Evolutionary conservation across 208 protist genomes (phyloP), one percentile per base, ranked within the genome.

Genomic region (Acanthamoeba culbertsoni): DNA sequence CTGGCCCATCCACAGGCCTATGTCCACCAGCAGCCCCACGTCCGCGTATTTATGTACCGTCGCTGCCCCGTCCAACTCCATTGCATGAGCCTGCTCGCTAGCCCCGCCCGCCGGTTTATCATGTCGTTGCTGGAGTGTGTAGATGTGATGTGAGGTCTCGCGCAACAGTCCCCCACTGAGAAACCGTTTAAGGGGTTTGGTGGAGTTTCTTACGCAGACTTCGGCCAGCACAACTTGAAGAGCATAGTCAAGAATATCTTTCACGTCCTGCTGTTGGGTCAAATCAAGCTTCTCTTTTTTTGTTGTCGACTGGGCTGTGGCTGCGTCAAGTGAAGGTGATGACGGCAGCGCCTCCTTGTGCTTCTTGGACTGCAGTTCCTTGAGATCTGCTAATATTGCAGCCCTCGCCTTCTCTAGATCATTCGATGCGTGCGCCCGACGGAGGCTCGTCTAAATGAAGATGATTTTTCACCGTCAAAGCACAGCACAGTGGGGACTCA

Each of bases 101-200:
- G n/a, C 62, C 62, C 26, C 51, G 51, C 51, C 51, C 33, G n/a
- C n/a, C n/a, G n/a, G n/a, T n/a, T 84, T 84, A 43, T 84, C 73
- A 31, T 84, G 73, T 18, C 73, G 73, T 84, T 84, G 73, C 73
- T 84, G 73, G 51, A 59, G 23, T 59, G 51, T 23, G 51, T 59
- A 59, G 16, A 59, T 59, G 16, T n/a, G 16, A 59, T 23, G 51
- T 23, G 23, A 14, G 16, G 51, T 59, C 51, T n/a, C n/a, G n/a
- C n/a, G n/a, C n/a, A n/a, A n/a, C n/a, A n/a, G n/a, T n/a, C n/a
- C n/a, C n/a, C n/a, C n/a, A n/a, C 51, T 59, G 51, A 59, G 23
- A 59, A 23, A 59, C n/a, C n/a, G n/a, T n/a, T n/a, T n/a, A n/a
- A n/a, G n/a, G n/a, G n/a, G n/a, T n/a, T n/a, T n/a, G n/a, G n/a